Evolutionary conservation across 768 basidiomycete genomes (phyloP).

Genomic region (Phanerochaete sordida): DNA sequence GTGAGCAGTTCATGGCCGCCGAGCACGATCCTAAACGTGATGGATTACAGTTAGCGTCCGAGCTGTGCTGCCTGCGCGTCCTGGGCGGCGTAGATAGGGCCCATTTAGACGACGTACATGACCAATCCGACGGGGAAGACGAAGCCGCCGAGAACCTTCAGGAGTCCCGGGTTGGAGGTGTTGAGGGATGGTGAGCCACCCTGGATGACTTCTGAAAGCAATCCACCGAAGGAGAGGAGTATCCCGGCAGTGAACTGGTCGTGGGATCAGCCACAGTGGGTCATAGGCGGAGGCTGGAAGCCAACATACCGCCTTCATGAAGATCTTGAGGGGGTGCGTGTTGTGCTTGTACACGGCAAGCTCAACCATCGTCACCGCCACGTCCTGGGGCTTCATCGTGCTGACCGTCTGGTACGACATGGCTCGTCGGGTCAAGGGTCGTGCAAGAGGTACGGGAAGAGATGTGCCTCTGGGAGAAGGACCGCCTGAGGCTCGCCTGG

Average conservation of each 20-base stretch:
- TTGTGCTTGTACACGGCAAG: conserved; percentile 59
- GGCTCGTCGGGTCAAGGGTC: background rate
- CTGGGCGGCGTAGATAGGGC: background rate
- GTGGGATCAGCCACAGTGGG: background rate
- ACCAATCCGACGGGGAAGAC: conserved; percentile 77
- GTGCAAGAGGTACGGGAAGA: background rate
- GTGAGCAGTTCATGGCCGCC: conserved; percentile 70
- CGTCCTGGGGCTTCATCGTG: conserved; percentile 57
- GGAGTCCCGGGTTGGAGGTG: conserved; percentile 58
- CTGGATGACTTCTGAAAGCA: conserved; percentile 55
- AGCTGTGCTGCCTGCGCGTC: background rate
- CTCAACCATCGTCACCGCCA: conserved; percentile 55
- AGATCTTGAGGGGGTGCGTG: conserved; percentile 55
- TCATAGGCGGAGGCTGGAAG: background rate
- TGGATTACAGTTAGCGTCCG: background rate
- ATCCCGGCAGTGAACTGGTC: conserved; percentile 63
- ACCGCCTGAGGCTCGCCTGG: background rate
- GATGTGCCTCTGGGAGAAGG: background rate
- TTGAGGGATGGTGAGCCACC: conserved; percentile 55
- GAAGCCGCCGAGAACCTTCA: conserved; percentile 61
- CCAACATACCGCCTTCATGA: conserved; percentile 65
- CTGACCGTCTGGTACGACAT: conserved; percentile 16
- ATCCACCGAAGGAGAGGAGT: conserved; percentile 73
- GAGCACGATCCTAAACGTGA: conserved; percentile 56
- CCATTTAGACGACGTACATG: conserved; percentile 44